Evolutionary conservation across 2,329 filamentous ascomycete genomes (phyloP).

Genomic region (Bipolaris gigantea): DNA sequence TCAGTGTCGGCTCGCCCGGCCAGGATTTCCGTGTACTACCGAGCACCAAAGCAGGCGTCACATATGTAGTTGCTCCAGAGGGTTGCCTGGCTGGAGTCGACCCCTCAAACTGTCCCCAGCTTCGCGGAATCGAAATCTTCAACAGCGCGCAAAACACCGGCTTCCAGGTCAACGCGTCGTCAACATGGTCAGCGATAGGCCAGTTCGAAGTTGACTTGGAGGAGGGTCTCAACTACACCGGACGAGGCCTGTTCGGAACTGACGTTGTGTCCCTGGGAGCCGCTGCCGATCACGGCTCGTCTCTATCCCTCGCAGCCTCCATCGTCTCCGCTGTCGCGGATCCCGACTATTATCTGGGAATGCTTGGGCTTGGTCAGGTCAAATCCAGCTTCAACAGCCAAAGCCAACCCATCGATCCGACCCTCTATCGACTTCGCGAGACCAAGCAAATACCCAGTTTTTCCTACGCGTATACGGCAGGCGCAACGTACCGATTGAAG

Average conservation of each 20-base stretch:
- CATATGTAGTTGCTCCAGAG: conserved; percentile 38
- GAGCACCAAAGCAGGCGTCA: conserved; percentile 39
- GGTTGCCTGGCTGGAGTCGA: conserved; percentile 37
- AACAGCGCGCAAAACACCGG: conserved; percentile 34
- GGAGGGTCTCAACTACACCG: conserved; percentile 31
- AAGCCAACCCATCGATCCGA: conserved; percentile 29
- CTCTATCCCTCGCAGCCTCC: conserved; percentile 30
- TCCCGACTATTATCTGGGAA: conserved; percentile 35
- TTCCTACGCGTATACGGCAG: conserved; percentile 43
- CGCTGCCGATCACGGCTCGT: conserved; percentile 18
- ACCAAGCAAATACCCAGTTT: conserved; percentile 37
- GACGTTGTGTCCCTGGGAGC: conserved; percentile 36
- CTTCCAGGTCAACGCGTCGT: conserved; percentile 35
- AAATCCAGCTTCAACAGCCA: conserved; percentile 36
- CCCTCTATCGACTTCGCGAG: conserved; percentile 36
- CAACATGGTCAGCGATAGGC: conserved; percentile 40
- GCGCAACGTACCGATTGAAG: conserved; percentile 40
- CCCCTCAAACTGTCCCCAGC: conserved; percentile 33
- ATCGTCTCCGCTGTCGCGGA: conserved; percentile 37
- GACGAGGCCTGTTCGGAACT: conserved; percentile 36
- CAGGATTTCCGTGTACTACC: conserved; percentile 45
- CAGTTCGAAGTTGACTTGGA: conserved; percentile 38
- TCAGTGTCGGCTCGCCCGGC: conserved; percentile 45
- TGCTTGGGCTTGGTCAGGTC: conserved; percentile 34
- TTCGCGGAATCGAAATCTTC: conserved; percentile 38